Percentiles rank a stretch among this genome's conserved stretches.
Evolutionary conservation across 2,329 filamentous ascomycete species (phyloP).

Genomic region (Ophiosphaerella korrae): DNA sequence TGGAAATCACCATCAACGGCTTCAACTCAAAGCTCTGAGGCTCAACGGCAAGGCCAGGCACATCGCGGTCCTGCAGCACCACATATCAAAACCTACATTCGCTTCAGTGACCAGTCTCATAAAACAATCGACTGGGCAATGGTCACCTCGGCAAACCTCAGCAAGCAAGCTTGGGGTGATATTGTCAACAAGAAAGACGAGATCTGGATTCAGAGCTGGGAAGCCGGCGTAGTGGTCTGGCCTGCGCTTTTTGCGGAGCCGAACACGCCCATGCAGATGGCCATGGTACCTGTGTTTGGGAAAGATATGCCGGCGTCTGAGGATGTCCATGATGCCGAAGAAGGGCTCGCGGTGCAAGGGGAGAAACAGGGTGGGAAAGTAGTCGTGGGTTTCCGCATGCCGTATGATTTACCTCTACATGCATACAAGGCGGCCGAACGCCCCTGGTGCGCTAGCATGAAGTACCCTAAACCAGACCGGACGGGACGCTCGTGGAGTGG

Average conservation of each 20-base stretch:
- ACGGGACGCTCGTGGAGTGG: slow-evolving; percentile 51
- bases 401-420: slow-evolving; percentile 79
- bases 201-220: slow-evolving; percentile 77
- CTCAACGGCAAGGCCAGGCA: slow-evolving; percentile 20
- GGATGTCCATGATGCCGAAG: slow-evolving; percentile 23
- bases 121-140: slow-evolving; percentile 78
- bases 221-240: slow-evolving; percentile 84
- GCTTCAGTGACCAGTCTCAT: slow-evolving; percentile 56
- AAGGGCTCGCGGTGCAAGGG: slow-evolving; percentile 1
- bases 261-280: slow-evolving; percentile 14
- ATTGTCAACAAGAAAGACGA: slow-evolving; percentile 61
- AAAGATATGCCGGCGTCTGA: slow-evolving; percentile 58
- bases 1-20: slow-evolving; percentile 62
- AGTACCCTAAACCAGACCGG: slow-evolving; percentile 67
- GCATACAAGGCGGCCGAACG: slow-evolving; percentile 66
- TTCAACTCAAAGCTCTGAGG: neutral
- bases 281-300: slow-evolving; percentile 73
- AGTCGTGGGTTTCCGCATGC: slow-evolving; percentile 74
- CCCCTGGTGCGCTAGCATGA: slow-evolving; percentile 76
- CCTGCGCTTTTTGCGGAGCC: slow-evolving; percentile 59
- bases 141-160: slow-evolving; percentile 88
- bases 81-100: slow-evolving; percentile 88
- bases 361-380: slow-evolving; percentile 5
- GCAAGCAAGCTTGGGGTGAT: slow-evolving; percentile 87
- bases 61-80: slow-evolving; percentile 69